Evolutionary conservation across 371 early-diverging fungal species (phyloP), one percentile per base, ranked within the genome.

Genomic region (Apophysomyces elegans): DNA sequence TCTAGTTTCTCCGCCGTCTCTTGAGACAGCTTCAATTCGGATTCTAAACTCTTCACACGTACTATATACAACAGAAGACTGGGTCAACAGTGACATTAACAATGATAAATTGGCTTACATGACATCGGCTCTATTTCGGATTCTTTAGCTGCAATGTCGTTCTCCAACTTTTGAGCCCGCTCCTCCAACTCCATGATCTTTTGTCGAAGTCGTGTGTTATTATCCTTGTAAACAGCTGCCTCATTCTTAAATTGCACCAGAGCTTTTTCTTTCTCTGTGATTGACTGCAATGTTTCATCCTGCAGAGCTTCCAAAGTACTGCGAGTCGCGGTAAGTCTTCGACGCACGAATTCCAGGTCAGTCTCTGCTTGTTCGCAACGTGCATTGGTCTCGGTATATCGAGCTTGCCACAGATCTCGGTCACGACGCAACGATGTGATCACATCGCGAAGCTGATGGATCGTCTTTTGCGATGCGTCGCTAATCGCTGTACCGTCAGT

Each of bases 341-440:
- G 68, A 18, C 66, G 66, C 7, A 66, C 66, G 41, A 66, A 66
- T 45, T 72, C 73, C n/a, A 63, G 56, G 39, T 68, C 66, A 12
- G 61, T 18, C 12, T 61, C 62, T 3, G 66, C 63, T 4, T 66
- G 61, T 6, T 72, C 56, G 39, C 65, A 63, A 12, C 50, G 59
- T 58, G 63, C 26, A 7, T 16, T 59, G 12, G 63, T 64, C 12
- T 72, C 73, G n/a, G 41, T 62, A 18, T 58, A 58, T 43, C 65
- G 60, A 5, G 66, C 62, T 16, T 68, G 69, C 35, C 65, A 59
- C 7, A 72, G 16, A 16, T 72, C 73, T 37, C 68, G 68, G 12
- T 72, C 73, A 54, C 66, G 65, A 5, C 69, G 66, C 21, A 72
- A 32, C 1, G 69, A 68, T 0, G 69, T 61, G 43, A 59, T 68